Base-by-base conservation (phyloP, 768 basidiomycete genomes). In the Lyophyllum semitale region DNA sequence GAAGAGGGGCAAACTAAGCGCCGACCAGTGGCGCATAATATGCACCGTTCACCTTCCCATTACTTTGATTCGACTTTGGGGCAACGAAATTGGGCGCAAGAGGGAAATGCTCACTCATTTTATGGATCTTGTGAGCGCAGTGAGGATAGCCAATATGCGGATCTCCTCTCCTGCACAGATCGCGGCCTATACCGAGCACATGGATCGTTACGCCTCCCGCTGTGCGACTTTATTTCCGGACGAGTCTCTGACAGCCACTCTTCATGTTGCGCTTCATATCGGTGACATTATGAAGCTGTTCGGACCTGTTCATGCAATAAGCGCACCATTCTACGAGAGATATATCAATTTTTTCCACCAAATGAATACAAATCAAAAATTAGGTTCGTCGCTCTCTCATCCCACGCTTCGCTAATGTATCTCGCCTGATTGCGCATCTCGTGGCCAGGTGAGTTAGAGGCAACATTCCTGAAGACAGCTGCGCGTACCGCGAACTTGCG, bases 201-300 rank as follows among this genome's bases (percentile, higher is more conserved):
- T 55, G 53, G 61, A 22, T 65, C 41, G 41, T 15, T 42, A 42
- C 23, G 41, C 41, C 23, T 22, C 20, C 8, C 41, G 41, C 20
- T 42, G 41, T 13, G 8, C 8, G 9, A 17, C 18, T 4, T 25
- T 42, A 9, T 42, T 20, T 42, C 41, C 41, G 23, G 41, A 42
- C 41, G 41, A 42, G 41, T 9, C 41, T 42, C 7, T 75, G 8
- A 59, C 54, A 13, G 73, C 72, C 0, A 67, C 59, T 22, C 67
- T 72, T 17, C 74, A 76, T 43, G 45, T 62, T 8, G 63, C 71
- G 1, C 59, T 72, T 9, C 73, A 76, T 55, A 61, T 72, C n/a
- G 60, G 58, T 0, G 53, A 67, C 8, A 54, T 63, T 33, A 48
- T 74, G 4, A 35, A 55, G 2, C 45, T 56, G 0, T 73, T 68